Base-by-base conservation (phyloP, 441 rosid genomes). In the Mallotus japonicus region DNA sequence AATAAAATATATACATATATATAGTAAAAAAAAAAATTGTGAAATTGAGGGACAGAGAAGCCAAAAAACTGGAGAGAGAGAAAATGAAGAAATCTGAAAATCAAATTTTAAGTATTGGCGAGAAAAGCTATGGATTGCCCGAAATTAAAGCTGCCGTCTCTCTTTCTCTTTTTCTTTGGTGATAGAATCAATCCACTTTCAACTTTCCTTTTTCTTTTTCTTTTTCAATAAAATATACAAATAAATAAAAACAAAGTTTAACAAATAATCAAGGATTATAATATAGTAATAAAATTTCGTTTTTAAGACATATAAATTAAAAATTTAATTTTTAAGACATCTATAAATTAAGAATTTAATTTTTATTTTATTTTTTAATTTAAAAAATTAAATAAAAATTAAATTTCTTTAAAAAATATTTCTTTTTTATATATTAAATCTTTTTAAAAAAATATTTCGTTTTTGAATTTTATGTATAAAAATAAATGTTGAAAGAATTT, bases 121-220 rank as follows among this genome's bases (percentile, higher is more conserved):
- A 81, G 62, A 76, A 83, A 73, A 78, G 78, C 84, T 50, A 72
- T 6, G 80, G 67, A 47, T 9, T 55, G 74, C 51, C 75, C 80
- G 73, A 77, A 77, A 82, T 58, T 51, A 65, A 78, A 77, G 79
- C 75, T 50, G 75, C 59, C 54, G 65, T 71, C 47, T 64, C 47
- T 64, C 60, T 69, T 42, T 24, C 37, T 51, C 17, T 70, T 34
- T 69, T 50, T 19, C 68, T 72, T 42, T 65, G 73, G 70, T 40
- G 67, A 56, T 59, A 55, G 73, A 68, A 77, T 72, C 75, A 46
- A 61, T 50, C 78, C 58, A 74, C 78, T 64, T 72, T 34, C 32
- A 37, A 32, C n/a, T 54, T 63, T 32, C 12, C 8, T 40, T 19
- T 44, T n/a, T 10, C 16, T 60, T 24, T 24, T 28, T 13, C 11